phyloP scores from a whole-genome alignment of 257 asterid species.

The Schizonepeta tenuifolia region DNA sequence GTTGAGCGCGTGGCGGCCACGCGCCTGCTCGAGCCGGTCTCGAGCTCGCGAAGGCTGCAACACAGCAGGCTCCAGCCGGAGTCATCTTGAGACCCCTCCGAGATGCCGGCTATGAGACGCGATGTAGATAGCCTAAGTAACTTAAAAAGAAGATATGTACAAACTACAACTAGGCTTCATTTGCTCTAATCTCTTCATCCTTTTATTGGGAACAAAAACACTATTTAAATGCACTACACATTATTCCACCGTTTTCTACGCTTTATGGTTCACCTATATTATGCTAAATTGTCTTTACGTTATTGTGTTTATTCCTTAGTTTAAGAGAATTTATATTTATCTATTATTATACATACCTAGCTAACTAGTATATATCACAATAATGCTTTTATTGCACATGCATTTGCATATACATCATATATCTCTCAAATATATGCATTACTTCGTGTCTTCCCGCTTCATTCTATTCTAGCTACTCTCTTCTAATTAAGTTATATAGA shows the following conservation, averaged over 20 bases:
- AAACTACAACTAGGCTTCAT: conserved; percentile 30
- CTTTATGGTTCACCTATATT: background rate
- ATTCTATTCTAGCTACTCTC: background rate
- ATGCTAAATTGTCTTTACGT: conserved; percentile 33
- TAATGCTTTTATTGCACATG: background rate
- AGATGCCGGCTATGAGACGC: no score
- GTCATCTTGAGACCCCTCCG: no score
- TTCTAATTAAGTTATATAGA: background rate
- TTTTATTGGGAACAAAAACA: conserved; percentile 45
- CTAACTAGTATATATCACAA: no score
- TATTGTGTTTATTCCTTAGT: conserved; percentile 24
- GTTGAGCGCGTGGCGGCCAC: no score
- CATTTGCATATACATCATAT: no score
- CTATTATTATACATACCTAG: no score
- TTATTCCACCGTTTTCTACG: conserved; percentile 27
- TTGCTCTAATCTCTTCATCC: conserved; percentile 24
- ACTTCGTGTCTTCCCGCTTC: background rate
- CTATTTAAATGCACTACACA: conserved; percentile 41
- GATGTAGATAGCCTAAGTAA: no score
- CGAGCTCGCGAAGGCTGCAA: no score
- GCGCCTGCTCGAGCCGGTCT: no score
- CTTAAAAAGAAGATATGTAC: conserved; percentile 21
- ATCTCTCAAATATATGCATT: no score
- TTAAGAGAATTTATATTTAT: background rate
- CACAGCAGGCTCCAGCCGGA: no score